These are phyloP conservation scores for Xylaria sp. DNA, from an alignment of 2,329 filamentous ascomycete species.

Conservation along the genomic window DNA sequence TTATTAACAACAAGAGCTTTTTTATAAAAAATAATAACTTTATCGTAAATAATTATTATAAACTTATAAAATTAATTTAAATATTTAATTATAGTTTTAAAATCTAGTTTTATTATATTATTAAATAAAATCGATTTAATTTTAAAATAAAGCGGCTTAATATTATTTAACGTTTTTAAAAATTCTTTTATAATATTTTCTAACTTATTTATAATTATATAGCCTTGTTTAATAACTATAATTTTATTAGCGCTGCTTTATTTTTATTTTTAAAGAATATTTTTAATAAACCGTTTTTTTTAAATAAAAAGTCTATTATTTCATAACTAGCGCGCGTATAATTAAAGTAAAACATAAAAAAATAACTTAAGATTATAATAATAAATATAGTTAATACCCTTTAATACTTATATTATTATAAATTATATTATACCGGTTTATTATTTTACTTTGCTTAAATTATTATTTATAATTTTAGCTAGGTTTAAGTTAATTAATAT, in stretches of 20 bases:
- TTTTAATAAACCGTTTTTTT: conserved; percentile 6
- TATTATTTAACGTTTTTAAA: neutral
- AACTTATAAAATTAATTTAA: neutral
- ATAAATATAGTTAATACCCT: conserved; percentile 30
- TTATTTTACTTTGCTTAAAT: neutral
- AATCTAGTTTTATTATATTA: neutral
- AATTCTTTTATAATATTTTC: neutral
- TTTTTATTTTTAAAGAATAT: conserved; percentile 11
- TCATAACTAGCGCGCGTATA: conserved; percentile 28
- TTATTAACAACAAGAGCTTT: neutral
- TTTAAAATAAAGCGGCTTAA: neutral
- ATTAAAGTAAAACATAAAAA: conserved; percentile 37
- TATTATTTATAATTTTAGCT: conserved; percentile 20
- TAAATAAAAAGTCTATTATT: conserved; percentile 15
- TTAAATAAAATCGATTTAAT: neutral
- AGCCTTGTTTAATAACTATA: neutral
- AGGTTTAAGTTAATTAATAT: conserved; percentile 40
- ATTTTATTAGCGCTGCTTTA: neutral
- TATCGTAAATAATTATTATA: neutral
- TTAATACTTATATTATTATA: conserved; percentile 35
- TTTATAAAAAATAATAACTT: no score
- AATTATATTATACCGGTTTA: conserved; percentile 23
- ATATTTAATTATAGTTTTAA: neutral
- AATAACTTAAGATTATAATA: conserved; percentile 39
- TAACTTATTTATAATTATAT: neutral